phyloP scores from a whole-genome alignment of 2,329 filamentous ascomycete species.

The Pestalotiopsis sp. region DNA sequence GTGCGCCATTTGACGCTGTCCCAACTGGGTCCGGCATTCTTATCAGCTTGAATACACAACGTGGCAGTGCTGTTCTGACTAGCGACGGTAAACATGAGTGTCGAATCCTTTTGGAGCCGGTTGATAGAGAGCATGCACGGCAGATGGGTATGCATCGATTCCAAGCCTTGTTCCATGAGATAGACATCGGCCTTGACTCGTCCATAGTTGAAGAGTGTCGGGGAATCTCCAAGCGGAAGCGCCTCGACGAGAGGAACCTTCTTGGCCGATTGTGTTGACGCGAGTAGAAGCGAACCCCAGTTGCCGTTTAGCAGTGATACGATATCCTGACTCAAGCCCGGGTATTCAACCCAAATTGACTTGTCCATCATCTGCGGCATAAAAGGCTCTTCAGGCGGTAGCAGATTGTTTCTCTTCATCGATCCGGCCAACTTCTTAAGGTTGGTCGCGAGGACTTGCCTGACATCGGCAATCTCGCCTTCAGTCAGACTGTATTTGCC shows the following conservation, averaged over 20 bases:
- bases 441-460: slow-evolving; percentile 61
- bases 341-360: slow-evolving; percentile 80
- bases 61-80: slow-evolving; percentile 81
- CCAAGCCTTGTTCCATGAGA: slow-evolving; percentile 72
- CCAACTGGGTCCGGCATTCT: slow-evolving; percentile 73
- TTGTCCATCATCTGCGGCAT: slow-evolving; percentile 81
- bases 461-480: slow-evolving; percentile 52
- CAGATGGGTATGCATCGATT: slow-evolving; percentile 68
- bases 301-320: slow-evolving; percentile 69
- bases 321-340: slow-evolving; percentile 71
- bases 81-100: slow-evolving; percentile 71
- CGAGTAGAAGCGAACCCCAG: slow-evolving; percentile 50
- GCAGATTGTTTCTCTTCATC: slow-evolving; percentile 80
- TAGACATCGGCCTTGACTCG: slow-evolving; percentile 75
- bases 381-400: slow-evolving; percentile 69
- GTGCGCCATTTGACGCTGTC: slow-evolving; percentile 80
- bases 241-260: slow-evolving; percentile 63
- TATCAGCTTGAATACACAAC: slow-evolving; percentile 70
- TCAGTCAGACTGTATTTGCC: slow-evolving; percentile 43
- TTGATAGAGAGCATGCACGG: slow-evolving; percentile 77
- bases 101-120: slow-evolving; percentile 68
- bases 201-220: slow-evolving; percentile 75
- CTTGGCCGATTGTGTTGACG: slow-evolving; percentile 46
- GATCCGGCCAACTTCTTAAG: slow-evolving; percentile 76
- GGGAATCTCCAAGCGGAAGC: slow-evolving; percentile 76